Evolutionary conservation across 163 green algal species (phyloP).

Genomic region (Chlorella variabilis): DNA sequence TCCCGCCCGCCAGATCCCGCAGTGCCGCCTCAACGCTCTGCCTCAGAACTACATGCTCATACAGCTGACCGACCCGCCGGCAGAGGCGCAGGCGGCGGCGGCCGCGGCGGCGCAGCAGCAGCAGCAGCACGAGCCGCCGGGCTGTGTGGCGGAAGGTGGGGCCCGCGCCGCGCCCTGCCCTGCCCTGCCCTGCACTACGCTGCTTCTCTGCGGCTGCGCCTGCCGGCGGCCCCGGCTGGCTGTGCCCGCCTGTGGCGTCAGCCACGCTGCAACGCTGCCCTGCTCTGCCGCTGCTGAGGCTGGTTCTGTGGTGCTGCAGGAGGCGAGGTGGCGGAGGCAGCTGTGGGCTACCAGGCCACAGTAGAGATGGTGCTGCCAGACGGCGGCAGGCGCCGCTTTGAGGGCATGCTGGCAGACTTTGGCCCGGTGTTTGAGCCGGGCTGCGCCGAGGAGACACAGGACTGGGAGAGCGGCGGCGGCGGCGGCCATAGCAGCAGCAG

Average conservation of each 20-base stretch:
- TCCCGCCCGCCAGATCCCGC: background rate
- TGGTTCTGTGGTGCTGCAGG: too few species aligned
- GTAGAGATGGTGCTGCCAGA: background rate
- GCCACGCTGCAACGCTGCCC: too few species aligned
- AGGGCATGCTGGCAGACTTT: slow-evolving; percentile 16
- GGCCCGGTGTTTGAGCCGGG: background rate
- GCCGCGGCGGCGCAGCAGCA: background rate
- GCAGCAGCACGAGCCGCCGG: background rate
- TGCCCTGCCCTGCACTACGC: too few species aligned
- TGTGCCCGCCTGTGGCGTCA: too few species aligned
- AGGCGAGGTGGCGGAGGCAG: background rate
- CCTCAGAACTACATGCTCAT: slow-evolving; percentile 28
- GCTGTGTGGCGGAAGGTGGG: background rate
- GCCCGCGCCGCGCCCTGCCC: too few species aligned
- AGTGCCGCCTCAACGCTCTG: slow-evolving; percentile 1
- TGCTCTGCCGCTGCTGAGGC: too few species aligned
- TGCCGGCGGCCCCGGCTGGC: too few species aligned
- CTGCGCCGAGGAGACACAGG: background rate
- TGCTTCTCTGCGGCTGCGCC: too few species aligned
- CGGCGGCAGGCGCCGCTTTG: background rate
- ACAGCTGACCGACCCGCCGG: slow-evolving; percentile 8
- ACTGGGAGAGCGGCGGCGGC: background rate
- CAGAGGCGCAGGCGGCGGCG: slow-evolving; percentile 24
- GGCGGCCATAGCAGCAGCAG: background rate
- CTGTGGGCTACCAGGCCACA: background rate